phyloP scores from a whole-genome alignment of 768 basidiomycete genomes.

The Lentinus tigrinus region DNA sequence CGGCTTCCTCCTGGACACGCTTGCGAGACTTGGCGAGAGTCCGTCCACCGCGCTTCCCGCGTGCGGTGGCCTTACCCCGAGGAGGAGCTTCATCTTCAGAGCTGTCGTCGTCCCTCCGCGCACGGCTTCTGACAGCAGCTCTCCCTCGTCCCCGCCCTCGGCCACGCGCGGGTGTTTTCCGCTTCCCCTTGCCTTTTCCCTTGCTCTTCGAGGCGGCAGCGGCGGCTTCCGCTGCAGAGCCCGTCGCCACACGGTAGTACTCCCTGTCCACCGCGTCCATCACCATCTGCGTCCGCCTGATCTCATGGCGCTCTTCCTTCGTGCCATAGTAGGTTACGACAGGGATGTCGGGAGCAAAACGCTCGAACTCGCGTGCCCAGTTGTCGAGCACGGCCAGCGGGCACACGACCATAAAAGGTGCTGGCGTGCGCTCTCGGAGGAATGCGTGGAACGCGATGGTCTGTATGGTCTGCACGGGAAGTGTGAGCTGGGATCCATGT shows the following conservation, averaged over 20 bases:
- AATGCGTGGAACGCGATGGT: slow-evolving; percentile 93
- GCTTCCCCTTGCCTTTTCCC: slow-evolving; percentile 16
- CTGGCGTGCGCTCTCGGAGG: slow-evolving; percentile 69
- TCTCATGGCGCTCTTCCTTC: slow-evolving; percentile 74
- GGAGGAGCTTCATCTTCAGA: slow-evolving; percentile 2
- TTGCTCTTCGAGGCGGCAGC: slow-evolving; percentile 20
- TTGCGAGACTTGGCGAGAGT: background rate
- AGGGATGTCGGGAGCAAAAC: slow-evolving; percentile 83
- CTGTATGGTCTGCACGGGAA: slow-evolving; percentile 74
- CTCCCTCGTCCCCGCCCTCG: background rate
- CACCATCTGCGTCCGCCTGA: slow-evolving; percentile 64
- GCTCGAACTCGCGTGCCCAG: slow-evolving; percentile 82
- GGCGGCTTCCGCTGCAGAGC: slow-evolving; percentile 23
- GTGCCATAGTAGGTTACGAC: slow-evolving; percentile 90
- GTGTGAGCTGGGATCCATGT: background rate
- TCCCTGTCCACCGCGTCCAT: slow-evolving; percentile 27
- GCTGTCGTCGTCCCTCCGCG: slow-evolving; percentile 2
- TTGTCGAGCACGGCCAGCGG: slow-evolving; percentile 93
- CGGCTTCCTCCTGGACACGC: slow-evolving; percentile 4
- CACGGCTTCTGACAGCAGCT: background rate
- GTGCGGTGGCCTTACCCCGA: background rate
- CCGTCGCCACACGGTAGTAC: slow-evolving; percentile 20
- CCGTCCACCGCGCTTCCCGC: background rate
- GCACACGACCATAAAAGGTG: slow-evolving; percentile 86
- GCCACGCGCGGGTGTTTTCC: background rate